Percentiles rank a stretch among this genome's conserved stretches.
Evolutionary conservation across 2,329 filamentous ascomycete genomes (phyloP).

Genomic region (Laburnicola sp.): DNA sequence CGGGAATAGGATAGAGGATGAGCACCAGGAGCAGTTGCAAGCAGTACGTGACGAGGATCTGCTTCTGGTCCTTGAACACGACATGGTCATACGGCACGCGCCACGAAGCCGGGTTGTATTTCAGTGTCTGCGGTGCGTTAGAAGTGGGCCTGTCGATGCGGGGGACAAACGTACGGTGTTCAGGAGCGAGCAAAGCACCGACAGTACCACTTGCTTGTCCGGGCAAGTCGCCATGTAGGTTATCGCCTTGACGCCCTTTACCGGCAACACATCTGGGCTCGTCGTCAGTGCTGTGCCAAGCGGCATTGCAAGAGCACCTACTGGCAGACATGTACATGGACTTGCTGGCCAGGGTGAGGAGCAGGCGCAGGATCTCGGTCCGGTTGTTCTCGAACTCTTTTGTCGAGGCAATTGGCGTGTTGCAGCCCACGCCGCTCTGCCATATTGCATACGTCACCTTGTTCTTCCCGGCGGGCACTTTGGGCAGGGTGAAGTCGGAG

Average conservation of each 20-base stretch:
- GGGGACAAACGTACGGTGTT: slow-evolving; percentile 71
- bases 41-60: slow-evolving; percentile 87
- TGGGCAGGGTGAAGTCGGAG: slow-evolving; percentile 82
- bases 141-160: slow-evolving; percentile 5
- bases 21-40: slow-evolving; percentile 86
- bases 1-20: slow-evolving; percentile 84
- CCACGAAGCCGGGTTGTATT: slow-evolving; percentile 95
- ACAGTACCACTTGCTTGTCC: slow-evolving; percentile 90
- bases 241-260: slow-evolving; percentile 78
- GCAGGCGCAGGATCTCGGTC: slow-evolving; percentile 81
- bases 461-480: slow-evolving; percentile 67
- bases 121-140: slow-evolving; percentile 68
- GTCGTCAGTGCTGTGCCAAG: slow-evolving; percentile 10
- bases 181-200: slow-evolving; percentile 84
- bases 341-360: slow-evolving; percentile 80
- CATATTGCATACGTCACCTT: slow-evolving; percentile 94
- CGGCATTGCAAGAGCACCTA: slow-evolving; percentile 36
- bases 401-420: slow-evolving; percentile 81
- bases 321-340: slow-evolving; percentile 90
- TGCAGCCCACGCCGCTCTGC: slow-evolving; percentile 97
- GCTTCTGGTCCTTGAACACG: slow-evolving; percentile 87
- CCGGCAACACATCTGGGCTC: slow-evolving; percentile 66
- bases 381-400: slow-evolving; percentile 93
- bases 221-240: slow-evolving; percentile 86
- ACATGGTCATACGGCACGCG: slow-evolving; percentile 91